Percentiles rank a stretch among this genome's conserved stretches.
Evolutionary conservation across 1,284 basidiomycete genomes (phyloP).

Genomic region (Fomitopsis betulina): DNA sequence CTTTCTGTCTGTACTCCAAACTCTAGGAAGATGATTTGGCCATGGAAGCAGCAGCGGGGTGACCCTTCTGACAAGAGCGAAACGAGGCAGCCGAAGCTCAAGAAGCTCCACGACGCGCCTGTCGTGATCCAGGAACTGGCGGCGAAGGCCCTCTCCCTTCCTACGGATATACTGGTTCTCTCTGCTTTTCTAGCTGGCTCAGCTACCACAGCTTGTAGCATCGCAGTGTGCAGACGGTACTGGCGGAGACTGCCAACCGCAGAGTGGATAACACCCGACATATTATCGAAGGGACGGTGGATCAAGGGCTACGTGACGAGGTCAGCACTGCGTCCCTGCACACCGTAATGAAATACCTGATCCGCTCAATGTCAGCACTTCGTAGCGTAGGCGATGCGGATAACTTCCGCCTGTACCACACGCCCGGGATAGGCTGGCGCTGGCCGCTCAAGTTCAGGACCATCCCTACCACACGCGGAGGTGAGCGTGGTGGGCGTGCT

Average conservation of each 20-base stretch:
- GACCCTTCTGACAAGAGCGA: neutral
- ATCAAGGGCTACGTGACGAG: conserved; percentile 72
- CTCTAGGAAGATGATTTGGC: neutral
- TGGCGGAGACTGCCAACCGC: conserved; percentile 54
- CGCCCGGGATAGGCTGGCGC: conserved; percentile 67
- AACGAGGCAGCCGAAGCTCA: neutral
- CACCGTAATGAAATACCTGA: neutral
- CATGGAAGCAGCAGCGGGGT: neutral
- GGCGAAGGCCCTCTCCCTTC: conserved; percentile 6
- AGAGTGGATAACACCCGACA: conserved; percentile 60
- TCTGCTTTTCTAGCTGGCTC: conserved; percentile 39
- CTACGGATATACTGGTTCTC: conserved; percentile 14
- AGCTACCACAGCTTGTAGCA: conserved; percentile 33
- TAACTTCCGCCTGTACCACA: conserved; percentile 81
- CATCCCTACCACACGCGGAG: conserved; percentile 58
- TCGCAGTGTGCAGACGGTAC: conserved; percentile 48
- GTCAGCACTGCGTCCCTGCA: conserved; percentile 34
- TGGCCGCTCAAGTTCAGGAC: conserved; percentile 67
- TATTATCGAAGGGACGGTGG: conserved; percentile 54
- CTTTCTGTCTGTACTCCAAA: neutral
- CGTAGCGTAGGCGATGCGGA: conserved; percentile 80
- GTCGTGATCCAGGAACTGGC: conserved; percentile 1
- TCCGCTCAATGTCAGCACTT: neutral
- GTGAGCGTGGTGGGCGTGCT: conserved; percentile 30
- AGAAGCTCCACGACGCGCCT: neutral